These are phyloP conservation scores for Przewalskia tangutica DNA, from an alignment of 257 asterid genomes.

Conservation along the genomic window DNA sequence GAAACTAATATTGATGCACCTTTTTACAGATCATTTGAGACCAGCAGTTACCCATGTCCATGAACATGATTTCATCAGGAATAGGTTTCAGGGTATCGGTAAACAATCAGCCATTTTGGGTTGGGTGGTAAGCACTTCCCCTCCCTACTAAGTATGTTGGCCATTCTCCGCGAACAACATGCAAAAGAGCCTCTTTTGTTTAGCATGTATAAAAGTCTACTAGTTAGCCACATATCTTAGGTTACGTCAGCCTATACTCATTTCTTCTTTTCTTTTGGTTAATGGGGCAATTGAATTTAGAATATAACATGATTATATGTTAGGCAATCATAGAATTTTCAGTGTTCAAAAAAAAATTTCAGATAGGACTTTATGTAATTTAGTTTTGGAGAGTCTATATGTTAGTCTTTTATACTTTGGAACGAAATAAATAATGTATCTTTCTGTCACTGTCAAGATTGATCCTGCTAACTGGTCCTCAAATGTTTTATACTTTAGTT, in stretches of 20 bases:
- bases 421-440: neutral
- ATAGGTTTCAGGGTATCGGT: conserved; percentile 54
- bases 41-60: conserved; percentile 50
- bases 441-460: neutral
- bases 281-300: neutral
- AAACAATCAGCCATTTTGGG: conserved; percentile 32
- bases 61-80: conserved; percentile 67
- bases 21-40: conserved; percentile 37
- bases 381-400: neutral
- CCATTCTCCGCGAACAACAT: neutral
- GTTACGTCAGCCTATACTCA: neutral
- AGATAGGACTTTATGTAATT: neutral
- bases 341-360: neutral
- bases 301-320: neutral
- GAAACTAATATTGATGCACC: neutral
- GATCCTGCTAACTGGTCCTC: neutral
- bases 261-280: neutral
- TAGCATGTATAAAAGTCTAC: neutral
- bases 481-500: neutral
- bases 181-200: neutral
- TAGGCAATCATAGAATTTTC: neutral
- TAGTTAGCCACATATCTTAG: neutral
- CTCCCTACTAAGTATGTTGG: neutral
- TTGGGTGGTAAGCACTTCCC: conserved; percentile 56
- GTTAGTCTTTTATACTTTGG: neutral